Evolutionary conservation across 176 grass and related monocot genomes (phyloP), one percentile per base, ranked within the genome.

Genomic region (Zea luxurians): DNA sequence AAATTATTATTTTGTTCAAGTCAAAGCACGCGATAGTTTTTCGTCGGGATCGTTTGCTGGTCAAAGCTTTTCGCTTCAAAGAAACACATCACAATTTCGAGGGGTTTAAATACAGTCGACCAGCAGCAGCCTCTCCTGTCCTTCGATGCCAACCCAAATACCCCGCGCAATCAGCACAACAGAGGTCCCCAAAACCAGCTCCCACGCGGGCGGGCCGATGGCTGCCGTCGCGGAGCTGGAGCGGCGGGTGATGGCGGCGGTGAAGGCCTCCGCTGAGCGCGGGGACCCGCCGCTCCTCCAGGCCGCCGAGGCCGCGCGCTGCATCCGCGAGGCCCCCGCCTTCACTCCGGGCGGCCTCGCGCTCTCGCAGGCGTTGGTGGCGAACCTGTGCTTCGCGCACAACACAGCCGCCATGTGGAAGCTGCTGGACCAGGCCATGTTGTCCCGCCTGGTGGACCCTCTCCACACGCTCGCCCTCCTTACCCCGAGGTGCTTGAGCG

Each of bases 351-450:
- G 49, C 53, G 59, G 59, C 42, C 48, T n/a, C 40, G 79, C 60
- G 42, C 90, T 90, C 52, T 73, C 80, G 7, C 47, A 38, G 10
- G 64, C 85, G 6, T 77, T 93, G 13, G 87, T 93, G 38, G 15
- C 74, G 9, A 89, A 85, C 52, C 87, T 93, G 1, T 89, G 90
- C 59, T 93, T 90, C 84, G 77, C 73, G 66, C 78, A 87, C 77
- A 90, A 90, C 61, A 87, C 84, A 18, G 77, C 42, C 8, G 75
- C 80, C 17, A 61, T 93, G 68, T 93, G 91, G 91, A 93, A 93
- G 84, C 78, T 93, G 34, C 87, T 93, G 11, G 87, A 90, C 84
- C 91, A 93, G 77, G 84, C 87, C 66, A 93, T 93, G 87, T 40
- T 84, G 15, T 87, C 81, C 53, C 87, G 87, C 67, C 71, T 93